phyloP scores from a whole-genome alignment of 2,329 filamentous ascomycete genomes.

The Hymenoscyphus salicellus region DNA sequence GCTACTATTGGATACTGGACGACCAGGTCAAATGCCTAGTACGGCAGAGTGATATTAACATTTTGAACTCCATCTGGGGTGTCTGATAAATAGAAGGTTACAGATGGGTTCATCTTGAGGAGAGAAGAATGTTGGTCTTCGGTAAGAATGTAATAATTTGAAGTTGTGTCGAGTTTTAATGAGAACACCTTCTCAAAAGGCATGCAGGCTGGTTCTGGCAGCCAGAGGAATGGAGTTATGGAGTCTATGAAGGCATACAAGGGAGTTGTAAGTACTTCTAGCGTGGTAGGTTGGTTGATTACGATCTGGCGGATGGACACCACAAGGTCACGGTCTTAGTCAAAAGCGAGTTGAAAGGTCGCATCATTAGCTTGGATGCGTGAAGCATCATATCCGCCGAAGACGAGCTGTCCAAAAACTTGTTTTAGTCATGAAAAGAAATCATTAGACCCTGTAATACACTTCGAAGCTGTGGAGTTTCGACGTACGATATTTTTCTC shows the following conservation, averaged over 20 bases:
- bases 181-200: neutral
- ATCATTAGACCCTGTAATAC: too few species aligned
- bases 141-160: neutral
- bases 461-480: too few species aligned
- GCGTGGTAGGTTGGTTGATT: neutral
- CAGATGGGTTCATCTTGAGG: neutral
- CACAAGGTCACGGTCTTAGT: conserved; percentile 38
- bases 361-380: conserved; percentile 38
- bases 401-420: conserved; percentile 39
- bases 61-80: neutral
- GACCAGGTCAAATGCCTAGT: neutral
- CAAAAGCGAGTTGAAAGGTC: conserved; percentile 39
- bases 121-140: neutral
- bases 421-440: conserved; percentile 31
- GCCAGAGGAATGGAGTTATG: neutral
- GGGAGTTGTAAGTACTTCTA: neutral
- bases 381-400: conserved; percentile 42
- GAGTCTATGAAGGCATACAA: neutral
- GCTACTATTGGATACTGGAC: neutral
- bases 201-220: neutral
- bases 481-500: too few species aligned
- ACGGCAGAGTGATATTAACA: neutral
- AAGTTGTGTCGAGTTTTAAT: neutral
- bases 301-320: conserved; percentile 37
- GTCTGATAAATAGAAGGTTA: neutral